Conservation (phyloP, 139 green algal genomes). For the Coccomyxa sp. region DNA sequence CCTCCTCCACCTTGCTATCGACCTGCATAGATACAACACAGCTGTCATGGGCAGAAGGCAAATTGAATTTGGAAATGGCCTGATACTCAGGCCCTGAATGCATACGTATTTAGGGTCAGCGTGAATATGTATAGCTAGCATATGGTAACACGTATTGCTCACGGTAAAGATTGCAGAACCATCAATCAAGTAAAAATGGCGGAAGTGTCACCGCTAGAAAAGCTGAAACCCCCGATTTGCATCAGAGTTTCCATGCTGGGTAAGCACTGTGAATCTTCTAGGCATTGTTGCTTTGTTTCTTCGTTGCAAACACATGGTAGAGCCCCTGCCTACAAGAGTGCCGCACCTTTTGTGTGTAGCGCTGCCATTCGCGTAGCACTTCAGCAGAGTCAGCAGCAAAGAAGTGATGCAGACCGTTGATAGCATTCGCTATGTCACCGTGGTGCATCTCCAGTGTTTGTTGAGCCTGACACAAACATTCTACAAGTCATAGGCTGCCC, state of each 20-base stretch:
- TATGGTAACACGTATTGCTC: too few species aligned
- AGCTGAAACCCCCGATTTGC: neutral
- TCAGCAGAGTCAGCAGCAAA: slow-evolving; percentile 79
- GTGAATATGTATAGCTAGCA: too few species aligned
- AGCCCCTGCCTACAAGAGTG: neutral
- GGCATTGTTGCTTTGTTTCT: neutral
- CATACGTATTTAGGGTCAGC: neutral
- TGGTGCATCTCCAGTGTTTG: slow-evolving; percentile 33
- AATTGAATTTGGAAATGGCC: neutral
- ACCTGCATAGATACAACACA: slow-evolving; percentile 17
- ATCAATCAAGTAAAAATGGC: too few species aligned
- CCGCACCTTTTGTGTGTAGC: slow-evolving; percentile 56
- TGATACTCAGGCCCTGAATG: too few species aligned
- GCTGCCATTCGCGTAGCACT: slow-evolving; percentile 81
- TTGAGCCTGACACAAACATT: slow-evolving; percentile 28
- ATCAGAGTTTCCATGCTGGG: neutral
- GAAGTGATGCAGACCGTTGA: slow-evolving; percentile 57
- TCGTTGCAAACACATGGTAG: neutral
- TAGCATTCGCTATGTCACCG: slow-evolving; percentile 48
- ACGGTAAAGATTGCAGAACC: neutral
- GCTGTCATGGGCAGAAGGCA: neutral
- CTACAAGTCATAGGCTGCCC: too few species aligned
- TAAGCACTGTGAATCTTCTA: neutral
- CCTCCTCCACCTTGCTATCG: slow-evolving; percentile 79
- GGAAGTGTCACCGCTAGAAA: too few species aligned